These are phyloP conservation scores for Taphrina communis DNA, from an alignment of 1,139 yeast species.

Conservation along the genomic window DNA sequence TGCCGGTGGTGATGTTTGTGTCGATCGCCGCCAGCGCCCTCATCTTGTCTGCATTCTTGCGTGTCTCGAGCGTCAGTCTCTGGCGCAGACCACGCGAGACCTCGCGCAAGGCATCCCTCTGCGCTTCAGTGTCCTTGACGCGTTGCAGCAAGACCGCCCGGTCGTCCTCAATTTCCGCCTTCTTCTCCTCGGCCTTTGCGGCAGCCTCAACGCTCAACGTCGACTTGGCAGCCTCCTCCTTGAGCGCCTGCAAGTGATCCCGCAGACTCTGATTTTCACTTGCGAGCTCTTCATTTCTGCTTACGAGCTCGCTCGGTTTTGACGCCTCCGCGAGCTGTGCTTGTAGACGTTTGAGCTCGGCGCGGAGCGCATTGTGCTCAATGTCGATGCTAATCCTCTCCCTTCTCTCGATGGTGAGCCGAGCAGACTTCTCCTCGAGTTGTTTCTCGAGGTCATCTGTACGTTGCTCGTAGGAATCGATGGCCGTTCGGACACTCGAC, in stretches of 20 bases:
- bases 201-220: background rate
- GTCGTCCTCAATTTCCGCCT: slow-evolving; percentile 15
- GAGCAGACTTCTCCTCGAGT: slow-evolving; percentile 16
- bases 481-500: slow-evolving; percentile 22
- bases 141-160: slow-evolving; percentile 23
- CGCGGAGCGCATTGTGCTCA: slow-evolving; percentile 26
- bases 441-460: slow-evolving; percentile 18
- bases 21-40: slow-evolving; percentile 29
- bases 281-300: slow-evolving; percentile 7
- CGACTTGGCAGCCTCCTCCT: background rate
- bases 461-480: slow-evolving; percentile 28
- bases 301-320: background rate
- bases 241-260: background rate
- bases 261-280: slow-evolving; percentile 3
- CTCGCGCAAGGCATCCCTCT: slow-evolving; percentile 44
- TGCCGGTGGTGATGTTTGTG: background rate
- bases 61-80: slow-evolving; percentile 42
- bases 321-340: slow-evolving; percentile 1
- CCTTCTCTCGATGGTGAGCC: slow-evolving; percentile 22
- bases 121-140: slow-evolving; percentile 44
- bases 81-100: slow-evolving; percentile 44
- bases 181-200: slow-evolving; percentile 2
- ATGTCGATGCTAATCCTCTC: slow-evolving; percentile 20
- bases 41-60: slow-evolving; percentile 37
- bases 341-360: slow-evolving; percentile 4